These are phyloP conservation scores for Brassica incana DNA, from an alignment of 345 rosid genomes.

Conservation along the genomic window DNA sequence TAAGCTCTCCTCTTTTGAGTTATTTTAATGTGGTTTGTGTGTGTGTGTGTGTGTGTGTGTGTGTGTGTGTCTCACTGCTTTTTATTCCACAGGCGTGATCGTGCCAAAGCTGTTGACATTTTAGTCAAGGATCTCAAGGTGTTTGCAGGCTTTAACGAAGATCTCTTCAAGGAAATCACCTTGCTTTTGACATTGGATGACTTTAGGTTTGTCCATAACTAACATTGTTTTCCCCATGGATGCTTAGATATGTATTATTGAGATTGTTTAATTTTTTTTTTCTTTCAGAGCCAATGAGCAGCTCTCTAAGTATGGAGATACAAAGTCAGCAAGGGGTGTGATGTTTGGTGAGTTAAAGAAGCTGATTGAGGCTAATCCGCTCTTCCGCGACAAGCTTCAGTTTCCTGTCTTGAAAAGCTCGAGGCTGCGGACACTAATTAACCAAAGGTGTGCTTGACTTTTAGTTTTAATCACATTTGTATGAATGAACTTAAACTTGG, in stretches of 20 bases:
- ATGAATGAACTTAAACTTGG: slow-evolving; percentile 2
- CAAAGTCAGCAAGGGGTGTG: slow-evolving; percentile 77
- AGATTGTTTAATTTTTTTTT: slow-evolving; percentile 14
- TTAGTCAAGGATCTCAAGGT: slow-evolving; percentile 88
- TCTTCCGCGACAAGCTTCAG: slow-evolving; percentile 90
- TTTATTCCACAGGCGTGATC: slow-evolving; percentile 53
- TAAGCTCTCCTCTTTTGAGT: slow-evolving; percentile 34
- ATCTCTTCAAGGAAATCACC: slow-evolving; percentile 83
- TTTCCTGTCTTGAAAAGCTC: slow-evolving; percentile 78
- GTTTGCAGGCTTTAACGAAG: slow-evolving; percentile 77
- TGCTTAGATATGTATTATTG: neutral
- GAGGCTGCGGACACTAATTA: slow-evolving; percentile 74
- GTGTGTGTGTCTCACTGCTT: neutral
- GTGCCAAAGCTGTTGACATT: slow-evolving; percentile 76
- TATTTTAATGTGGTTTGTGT: neutral
- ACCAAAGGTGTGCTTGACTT: slow-evolving; percentile 58
- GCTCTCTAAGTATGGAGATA: slow-evolving; percentile 82
- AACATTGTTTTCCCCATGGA: slow-evolving; percentile 1
- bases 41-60: neutral
- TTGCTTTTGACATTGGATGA: slow-evolving; percentile 76
- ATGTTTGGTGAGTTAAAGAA: slow-evolving; percentile 85
- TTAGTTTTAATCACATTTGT: neutral
- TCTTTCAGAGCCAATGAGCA: slow-evolving; percentile 74
- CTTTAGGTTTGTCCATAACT: slow-evolving; percentile 54
- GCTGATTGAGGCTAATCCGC: slow-evolving; percentile 44